Evolutionary conservation across 306 rosid species (phyloP), one percentile per base, ranked within the genome.

Genomic region (Argentina anserina): DNA sequence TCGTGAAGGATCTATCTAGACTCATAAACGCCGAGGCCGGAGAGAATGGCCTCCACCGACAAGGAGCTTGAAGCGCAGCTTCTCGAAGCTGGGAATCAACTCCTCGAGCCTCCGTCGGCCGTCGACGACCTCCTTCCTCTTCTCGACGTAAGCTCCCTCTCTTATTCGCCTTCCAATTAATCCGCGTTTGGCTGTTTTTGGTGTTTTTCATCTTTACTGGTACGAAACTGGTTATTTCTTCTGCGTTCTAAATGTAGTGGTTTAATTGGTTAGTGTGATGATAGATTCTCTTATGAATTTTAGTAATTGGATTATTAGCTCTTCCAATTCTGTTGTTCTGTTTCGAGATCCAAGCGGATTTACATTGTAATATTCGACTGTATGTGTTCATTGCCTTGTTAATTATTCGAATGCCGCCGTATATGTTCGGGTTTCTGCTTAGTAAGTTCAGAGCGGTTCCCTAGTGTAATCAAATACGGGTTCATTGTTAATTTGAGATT

Each of bases 81-180:
- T 56, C 36, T 81, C 14, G 88, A 89, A 77, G 90, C 91, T 67
- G 97, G 97, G 10, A 84, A 84, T 60, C 79, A 46, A 89, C 97
- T 94, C 23, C 36, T 75, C 36, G 90, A 88, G 64, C 93, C 95
- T 71, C 95, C 99, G 17, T 34, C 95, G 4, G 77, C 92, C 29
- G 89, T 79, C 36, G 88, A 85, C 11, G 90, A 91, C 40, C 97
- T 94, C 43, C 90, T 94, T 39, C 73, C 86, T 37, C 86, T 91
- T 74, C 87, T 94, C 41, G 86, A 87, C 68, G 99, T 91, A 89
- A 89, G 80, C 50, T 7, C 47, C 47, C 47, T 1, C 7, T 5
- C 20, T 45, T 41, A 2, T 41, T 41, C 45, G 9, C 63, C 78
- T 72, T 39, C 71, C 69, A 40, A 15, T 31, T 37, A 21, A 17